A percentile compares a stretch with the other conserved stretches of the same genome.
These are phyloP conservation scores for Phytophthora brassicae DNA, from an alignment of 352 stramenopile genomes.

Conservation along the genomic window DNA sequence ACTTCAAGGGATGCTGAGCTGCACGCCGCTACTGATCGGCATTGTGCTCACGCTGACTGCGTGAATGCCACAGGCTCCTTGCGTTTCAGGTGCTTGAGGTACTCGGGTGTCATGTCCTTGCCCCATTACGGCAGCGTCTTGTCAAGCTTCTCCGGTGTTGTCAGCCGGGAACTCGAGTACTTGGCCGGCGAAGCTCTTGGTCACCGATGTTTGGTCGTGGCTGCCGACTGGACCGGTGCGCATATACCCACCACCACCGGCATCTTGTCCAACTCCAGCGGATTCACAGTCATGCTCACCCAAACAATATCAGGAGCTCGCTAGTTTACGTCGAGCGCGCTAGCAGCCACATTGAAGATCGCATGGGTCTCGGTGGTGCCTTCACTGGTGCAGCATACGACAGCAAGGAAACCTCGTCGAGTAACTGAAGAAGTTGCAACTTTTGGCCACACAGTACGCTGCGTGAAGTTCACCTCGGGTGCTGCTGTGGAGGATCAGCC, in stretches of 20 bases:
- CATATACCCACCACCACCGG: constrained; percentile 82
- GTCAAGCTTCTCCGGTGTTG: constrained; percentile 50
- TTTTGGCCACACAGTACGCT: too few relatives aligned
- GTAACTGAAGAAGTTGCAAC: constrained; percentile 62
- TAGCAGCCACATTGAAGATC: constrained; percentile 79
- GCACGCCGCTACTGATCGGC: constrained; percentile 90
- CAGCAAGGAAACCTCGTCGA: constrained; percentile 58
- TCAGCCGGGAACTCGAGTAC: constrained; percentile 51
- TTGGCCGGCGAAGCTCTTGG: constrained; percentile 53
- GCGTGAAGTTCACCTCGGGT: too few relatives aligned
- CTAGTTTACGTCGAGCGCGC: constrained; percentile 85
- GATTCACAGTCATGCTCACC: constrained; percentile 79
- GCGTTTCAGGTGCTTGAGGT: constrained; percentile 60
- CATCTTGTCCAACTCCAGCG: constrained; percentile 90
- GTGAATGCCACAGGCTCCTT: constrained; percentile 63
- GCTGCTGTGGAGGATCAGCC: too few relatives aligned
- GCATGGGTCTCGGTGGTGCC: constrained; percentile 30
- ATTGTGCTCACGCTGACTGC: constrained; percentile 89
- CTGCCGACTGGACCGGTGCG: constrained; percentile 22
- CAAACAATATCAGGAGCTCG: constrained; percentile 55
- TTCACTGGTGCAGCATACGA: constrained; percentile 60
- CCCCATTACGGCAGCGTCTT: constrained; percentile 77
- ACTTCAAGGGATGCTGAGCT: constrained; percentile 93
- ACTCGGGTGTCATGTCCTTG: constrained; percentile 90
- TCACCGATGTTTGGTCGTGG: constrained; percentile 48